phyloP scores from a whole-genome alignment of 768 basidiomycete species.

The Trametes cingulata region DNA sequence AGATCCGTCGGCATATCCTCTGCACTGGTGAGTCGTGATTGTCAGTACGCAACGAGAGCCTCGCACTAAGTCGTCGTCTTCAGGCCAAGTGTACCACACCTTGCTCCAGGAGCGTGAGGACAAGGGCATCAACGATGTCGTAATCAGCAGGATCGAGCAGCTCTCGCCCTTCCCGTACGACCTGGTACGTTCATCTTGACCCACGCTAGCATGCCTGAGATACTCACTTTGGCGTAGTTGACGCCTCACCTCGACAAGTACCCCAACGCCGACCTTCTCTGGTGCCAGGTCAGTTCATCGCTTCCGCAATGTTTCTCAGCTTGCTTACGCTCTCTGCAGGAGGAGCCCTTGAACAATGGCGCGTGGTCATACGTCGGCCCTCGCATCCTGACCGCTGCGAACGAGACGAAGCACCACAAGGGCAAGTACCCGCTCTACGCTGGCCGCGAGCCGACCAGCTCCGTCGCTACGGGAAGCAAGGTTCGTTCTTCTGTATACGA shows the following conservation, averaged over 20 bases:
- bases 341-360: constrained; percentile 96
- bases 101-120: constrained; percentile 89
- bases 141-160: constrained; percentile 93
- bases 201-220: not conserved
- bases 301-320: not conserved
- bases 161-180: constrained; percentile 97
- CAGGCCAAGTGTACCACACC: constrained; percentile 92
- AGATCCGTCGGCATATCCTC: constrained; percentile 89
- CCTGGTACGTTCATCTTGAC: constrained; percentile 50
- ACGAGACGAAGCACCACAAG: constrained; percentile 86
- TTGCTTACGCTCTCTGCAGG: constrained; percentile 40
- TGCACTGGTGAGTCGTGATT: constrained; percentile 61
- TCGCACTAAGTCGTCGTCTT: constrained; percentile 3
- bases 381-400: constrained; percentile 87
- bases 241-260: constrained; percentile 95
- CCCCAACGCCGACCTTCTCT: constrained; percentile 89
- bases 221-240: constrained; percentile 46
- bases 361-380: constrained; percentile 96
- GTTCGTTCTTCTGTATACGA: constrained; percentile 37
- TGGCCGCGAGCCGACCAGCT: constrained; percentile 90
- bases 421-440: constrained; percentile 91
- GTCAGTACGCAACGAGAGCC: not conserved
- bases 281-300: not conserved
- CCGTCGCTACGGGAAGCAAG: constrained; percentile 91
- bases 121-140: constrained; percentile 87